A percentile compares a stretch with the other conserved stretches of the same genome.
phyloP scores from a whole-genome alignment of 768 basidiomycete species.

The Tulasnella sp. region DNA sequence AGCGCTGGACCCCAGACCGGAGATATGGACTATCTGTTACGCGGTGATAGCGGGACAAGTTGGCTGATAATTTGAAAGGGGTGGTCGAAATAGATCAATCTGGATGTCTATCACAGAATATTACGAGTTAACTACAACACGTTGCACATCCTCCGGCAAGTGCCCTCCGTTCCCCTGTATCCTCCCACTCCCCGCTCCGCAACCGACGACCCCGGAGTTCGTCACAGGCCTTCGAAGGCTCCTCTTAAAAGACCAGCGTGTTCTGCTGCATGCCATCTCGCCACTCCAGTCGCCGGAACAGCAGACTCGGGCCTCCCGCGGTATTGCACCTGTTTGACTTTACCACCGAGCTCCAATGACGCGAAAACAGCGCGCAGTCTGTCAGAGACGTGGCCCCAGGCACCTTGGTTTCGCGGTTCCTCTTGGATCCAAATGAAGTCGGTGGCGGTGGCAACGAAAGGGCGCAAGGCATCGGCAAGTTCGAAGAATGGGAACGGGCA shows the following conservation, averaged over 20 bases:
- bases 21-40: neutral
- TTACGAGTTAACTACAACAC: neutral
- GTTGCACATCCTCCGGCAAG: slow-evolving; percentile 14
- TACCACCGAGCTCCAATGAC: slow-evolving; percentile 43
- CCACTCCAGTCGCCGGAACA: slow-evolving; percentile 77
- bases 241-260: slow-evolving; percentile 63
- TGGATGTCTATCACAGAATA: neutral
- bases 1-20: neutral
- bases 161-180: neutral
- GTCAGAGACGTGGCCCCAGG: slow-evolving; percentile 66
- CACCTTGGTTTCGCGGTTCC: slow-evolving; percentile 87
- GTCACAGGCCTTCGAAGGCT: slow-evolving; percentile 50
- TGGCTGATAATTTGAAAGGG: neutral
- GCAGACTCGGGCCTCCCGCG: slow-evolving; percentile 72
- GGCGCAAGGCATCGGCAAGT: slow-evolving; percentile 52
- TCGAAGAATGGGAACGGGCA: slow-evolving; percentile 81
- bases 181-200: neutral
- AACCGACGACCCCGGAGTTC: neutral
- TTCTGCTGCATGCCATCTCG: slow-evolving; percentile 66
- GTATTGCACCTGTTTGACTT: slow-evolving; percentile 51
- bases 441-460: slow-evolving; percentile 46
- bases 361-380: slow-evolving; percentile 59
- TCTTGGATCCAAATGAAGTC: slow-evolving; percentile 78
- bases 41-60: neutral
- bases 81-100: neutral